Evolutionary conservation across 495 filamentous ascomycete species (phyloP), one percentile per base, ranked within the genome.

Genomic region (Trichoderma reesei): DNA sequence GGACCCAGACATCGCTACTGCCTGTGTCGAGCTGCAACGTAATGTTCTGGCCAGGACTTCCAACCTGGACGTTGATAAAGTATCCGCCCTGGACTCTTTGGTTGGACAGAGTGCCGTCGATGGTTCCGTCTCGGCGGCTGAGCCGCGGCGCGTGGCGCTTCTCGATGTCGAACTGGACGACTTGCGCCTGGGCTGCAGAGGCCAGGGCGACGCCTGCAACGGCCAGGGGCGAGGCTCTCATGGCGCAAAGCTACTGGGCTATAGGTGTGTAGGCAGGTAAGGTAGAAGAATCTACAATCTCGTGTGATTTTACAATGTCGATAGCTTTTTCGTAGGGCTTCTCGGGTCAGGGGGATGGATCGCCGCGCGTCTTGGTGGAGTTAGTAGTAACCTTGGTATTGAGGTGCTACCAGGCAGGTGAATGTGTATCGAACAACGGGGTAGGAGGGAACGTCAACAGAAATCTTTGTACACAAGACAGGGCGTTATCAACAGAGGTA

Each of bases 1-100:
- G 91, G 33, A 86, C 82, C 92, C 92, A 97, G 34, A 96, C 80
- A 76, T 98, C 93, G 67, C 90, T 95, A 68, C 90, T 95, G 20
- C 90, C 90, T 1, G 90, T 94, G 71, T 94, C 90, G 64, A 94
- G 76, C 70, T 90, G 86, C 59, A 94, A 70, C 2, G 81, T 82
- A 38, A 94, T 65, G 8, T 76, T 73, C 69, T 94, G 90, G 2
- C 74, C 69, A 0, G 89, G 90, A 34, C 88, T 90, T 16, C 90
- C 90, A 38, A 94, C 68, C 41, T 76, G 80, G 67, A 91, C 78
- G 61, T 87, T 88, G 33, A 85, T 83, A 68, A 83, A 88, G 68
- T 94, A 94, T 18, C 88, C 80, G 60, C 78, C 78, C 63, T 77
- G 73, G 61, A 73, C 64, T 36, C 72, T 64, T 54, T 79, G 71